These are phyloP conservation scores for Rhodotorula babjevae DNA, from an alignment of 768 basidiomycete species.

Conservation along the genomic window DNA sequence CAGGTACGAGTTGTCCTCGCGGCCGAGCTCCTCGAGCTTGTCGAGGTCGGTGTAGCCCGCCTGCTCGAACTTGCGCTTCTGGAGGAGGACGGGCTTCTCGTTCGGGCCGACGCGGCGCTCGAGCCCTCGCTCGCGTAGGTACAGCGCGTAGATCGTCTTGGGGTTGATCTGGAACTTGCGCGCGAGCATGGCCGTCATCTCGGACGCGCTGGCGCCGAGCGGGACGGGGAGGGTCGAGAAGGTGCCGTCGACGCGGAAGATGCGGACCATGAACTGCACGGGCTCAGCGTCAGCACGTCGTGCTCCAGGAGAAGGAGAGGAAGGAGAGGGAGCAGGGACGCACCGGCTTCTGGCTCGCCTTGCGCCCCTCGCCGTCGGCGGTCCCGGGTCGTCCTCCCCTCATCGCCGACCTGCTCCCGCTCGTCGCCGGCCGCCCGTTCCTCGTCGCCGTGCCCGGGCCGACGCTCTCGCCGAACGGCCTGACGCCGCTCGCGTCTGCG, in stretches of 20 bases:
- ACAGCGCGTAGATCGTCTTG: slow-evolving; percentile 40
- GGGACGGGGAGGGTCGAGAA: slow-evolving; percentile 67
- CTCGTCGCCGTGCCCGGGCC: not conserved
- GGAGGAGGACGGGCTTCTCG: slow-evolving; percentile 79
- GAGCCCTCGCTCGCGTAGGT: slow-evolving; percentile 56
- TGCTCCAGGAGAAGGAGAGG: slow-evolving; percentile 3
- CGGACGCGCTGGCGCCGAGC: slow-evolving; percentile 62
- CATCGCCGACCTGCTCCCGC: not conserved
- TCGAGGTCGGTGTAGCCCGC: slow-evolving; percentile 81
- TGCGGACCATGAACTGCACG: slow-evolving; percentile 58
- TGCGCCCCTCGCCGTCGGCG: slow-evolving; percentile 24
- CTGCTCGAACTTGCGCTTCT: slow-evolving; percentile 74
- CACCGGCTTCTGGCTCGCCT: slow-evolving; percentile 29
- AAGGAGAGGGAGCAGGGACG: not conserved
- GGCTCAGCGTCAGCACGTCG: slow-evolving; percentile 15
- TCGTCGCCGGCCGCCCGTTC: slow-evolving; percentile 16
- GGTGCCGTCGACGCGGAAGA: slow-evolving; percentile 68
- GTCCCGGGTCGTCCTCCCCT: slow-evolving; percentile 12
- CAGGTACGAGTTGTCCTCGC: slow-evolving; percentile 75
- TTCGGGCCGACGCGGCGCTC: slow-evolving; percentile 76
- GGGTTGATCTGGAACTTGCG: slow-evolving; percentile 53
- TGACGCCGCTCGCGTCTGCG: not conserved
- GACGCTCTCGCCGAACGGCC: not conserved
- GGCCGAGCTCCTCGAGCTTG: slow-evolving; percentile 67
- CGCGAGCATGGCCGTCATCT: slow-evolving; percentile 61